Conservation (phyloP, 441 rosid species). For the Populus tomentosa region DNA sequence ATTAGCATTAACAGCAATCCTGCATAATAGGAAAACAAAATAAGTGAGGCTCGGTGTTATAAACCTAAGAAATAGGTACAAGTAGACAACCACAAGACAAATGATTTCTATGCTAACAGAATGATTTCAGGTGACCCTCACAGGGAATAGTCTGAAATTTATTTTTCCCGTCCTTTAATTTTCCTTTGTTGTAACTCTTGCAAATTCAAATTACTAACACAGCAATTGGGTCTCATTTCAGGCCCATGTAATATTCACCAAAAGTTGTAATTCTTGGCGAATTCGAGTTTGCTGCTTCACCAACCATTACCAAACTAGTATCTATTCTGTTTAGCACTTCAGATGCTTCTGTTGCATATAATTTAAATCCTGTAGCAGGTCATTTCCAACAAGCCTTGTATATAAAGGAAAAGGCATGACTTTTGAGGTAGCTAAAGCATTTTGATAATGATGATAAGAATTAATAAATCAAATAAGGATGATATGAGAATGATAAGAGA, state of each 20-base stretch:
- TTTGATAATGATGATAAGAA: background rate
- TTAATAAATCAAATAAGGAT: background rate
- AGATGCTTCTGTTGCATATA: background rate
- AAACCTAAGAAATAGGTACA: conserved; percentile 2
- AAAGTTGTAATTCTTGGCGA: background rate
- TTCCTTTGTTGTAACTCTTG: background rate
- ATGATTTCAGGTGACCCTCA: background rate
- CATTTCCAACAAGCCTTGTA: background rate
- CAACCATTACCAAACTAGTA: background rate
- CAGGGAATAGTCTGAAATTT: background rate
- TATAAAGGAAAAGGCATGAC: background rate
- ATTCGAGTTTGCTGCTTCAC: background rate
- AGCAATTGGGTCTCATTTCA: background rate
- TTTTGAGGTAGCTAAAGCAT: background rate
- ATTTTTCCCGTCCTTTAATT: background rate
- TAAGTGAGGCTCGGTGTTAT: background rate
- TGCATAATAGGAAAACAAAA: conserved; percentile 29
- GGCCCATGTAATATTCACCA: background rate
- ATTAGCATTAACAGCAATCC: conserved; percentile 75
- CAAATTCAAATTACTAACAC: background rate
- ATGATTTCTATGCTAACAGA: background rate
- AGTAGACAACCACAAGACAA: background rate
- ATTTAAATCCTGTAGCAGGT: background rate
- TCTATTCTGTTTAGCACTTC: background rate
- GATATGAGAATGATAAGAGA: background rate